These are phyloP conservation scores for Macrophomina pseudophaseolina DNA, from an alignment of 2,329 filamentous ascomycete species.

Conservation along the genomic window DNA sequence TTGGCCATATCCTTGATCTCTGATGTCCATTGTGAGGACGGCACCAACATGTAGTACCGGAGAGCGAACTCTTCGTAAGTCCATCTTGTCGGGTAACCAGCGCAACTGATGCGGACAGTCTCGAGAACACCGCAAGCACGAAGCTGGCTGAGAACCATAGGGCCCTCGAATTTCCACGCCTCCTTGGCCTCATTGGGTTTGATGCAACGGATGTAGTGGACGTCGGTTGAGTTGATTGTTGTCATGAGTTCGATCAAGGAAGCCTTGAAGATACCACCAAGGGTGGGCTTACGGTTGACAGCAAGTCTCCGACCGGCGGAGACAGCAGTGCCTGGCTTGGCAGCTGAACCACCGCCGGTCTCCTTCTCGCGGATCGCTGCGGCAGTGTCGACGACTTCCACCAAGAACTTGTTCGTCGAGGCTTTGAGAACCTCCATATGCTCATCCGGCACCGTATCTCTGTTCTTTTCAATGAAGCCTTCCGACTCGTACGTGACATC, in stretches of 20 bases:
- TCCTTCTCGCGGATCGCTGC: constrained; percentile 91
- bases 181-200: constrained; percentile 98
- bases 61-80: constrained; percentile 98
- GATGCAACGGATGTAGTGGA: constrained; percentile 98
- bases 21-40: constrained; percentile 85
- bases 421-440: constrained; percentile 90
- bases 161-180: constrained; percentile 96
- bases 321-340: constrained; percentile 68
- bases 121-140: constrained; percentile 98
- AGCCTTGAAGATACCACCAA: constrained; percentile 98
- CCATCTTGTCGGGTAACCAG: constrained; percentile 96
- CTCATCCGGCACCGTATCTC: constrained; percentile 97
- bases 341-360: constrained; percentile 63
- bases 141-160: constrained; percentile 97
- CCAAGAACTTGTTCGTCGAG: constrained; percentile 84
- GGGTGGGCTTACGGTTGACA: constrained; percentile 92
- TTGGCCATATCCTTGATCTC: constrained; percentile 95
- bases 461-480: constrained; percentile 99
- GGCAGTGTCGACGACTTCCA: constrained; percentile 82
- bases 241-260: constrained; percentile 97
- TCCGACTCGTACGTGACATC: constrained; percentile 99
- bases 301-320: constrained; percentile 82
- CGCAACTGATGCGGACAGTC: constrained; percentile 95
- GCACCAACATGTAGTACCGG: constrained; percentile 97
- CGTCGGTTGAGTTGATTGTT: constrained; percentile 97